Evolutionary conservation across 495 filamentous ascomycete species (phyloP).

Genomic region (Xylaria intraflava): DNA sequence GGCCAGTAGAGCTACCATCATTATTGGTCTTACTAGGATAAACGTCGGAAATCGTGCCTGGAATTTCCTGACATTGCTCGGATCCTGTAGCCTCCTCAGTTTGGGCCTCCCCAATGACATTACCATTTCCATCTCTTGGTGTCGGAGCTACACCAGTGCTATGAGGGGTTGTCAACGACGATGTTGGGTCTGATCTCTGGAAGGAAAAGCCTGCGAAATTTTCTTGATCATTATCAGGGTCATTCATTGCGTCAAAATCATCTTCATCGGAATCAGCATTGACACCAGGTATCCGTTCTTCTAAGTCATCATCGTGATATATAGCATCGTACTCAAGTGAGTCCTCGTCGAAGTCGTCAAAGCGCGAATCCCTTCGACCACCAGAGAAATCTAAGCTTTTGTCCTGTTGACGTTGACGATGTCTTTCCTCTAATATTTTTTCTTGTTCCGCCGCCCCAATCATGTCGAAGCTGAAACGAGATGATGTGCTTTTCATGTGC

Average conservation of each 20-base stretch:
- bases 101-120: constrained; percentile 44
- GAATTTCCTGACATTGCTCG: constrained; percentile 6
- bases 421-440: constrained; percentile 75
- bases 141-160: constrained; percentile 43
- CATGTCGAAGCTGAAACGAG: constrained; percentile 90
- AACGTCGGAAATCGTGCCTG: background rate
- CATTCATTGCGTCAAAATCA: constrained; percentile 20
- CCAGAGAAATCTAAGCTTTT: constrained; percentile 33
- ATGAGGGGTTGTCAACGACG: constrained; percentile 39
- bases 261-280: constrained; percentile 60
- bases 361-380: constrained; percentile 33
- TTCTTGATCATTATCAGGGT: constrained; percentile 45
- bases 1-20: constrained; percentile 19
- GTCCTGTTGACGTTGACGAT: constrained; percentile 62
- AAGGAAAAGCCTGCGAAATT: constrained; percentile 50
- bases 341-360: constrained; percentile 62
- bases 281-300: constrained; percentile 70
- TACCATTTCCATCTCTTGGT: constrained; percentile 46
- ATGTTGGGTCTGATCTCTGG: constrained; percentile 45
- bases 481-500: constrained; percentile 81
- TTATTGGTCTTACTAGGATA: constrained; percentile 5
- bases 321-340: constrained; percentile 61
- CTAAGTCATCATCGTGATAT: constrained; percentile 65
- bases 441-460: constrained; percentile 76
- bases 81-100: constrained; percentile 35